Evolutionary conservation across 495 filamentous ascomycete genomes (phyloP).

Genomic region (Chaetomidium leptoderma): DNA sequence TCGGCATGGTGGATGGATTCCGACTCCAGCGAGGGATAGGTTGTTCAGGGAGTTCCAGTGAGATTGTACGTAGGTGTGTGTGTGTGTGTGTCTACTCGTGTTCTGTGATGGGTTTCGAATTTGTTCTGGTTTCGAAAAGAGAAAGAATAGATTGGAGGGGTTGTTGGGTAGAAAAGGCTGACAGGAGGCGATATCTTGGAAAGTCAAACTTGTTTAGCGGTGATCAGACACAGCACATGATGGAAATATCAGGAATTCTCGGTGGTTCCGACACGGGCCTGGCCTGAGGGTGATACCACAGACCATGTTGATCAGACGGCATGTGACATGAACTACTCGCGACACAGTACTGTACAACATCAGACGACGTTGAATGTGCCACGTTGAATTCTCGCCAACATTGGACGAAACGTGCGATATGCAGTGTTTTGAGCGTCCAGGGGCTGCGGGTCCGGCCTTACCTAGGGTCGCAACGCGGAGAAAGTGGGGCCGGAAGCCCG

Average conservation of each 20-base stretch:
- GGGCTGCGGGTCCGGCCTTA: background rate
- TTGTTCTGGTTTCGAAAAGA: background rate
- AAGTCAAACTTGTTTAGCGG: background rate
- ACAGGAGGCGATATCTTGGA: background rate
- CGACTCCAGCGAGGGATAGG: too few species aligned
- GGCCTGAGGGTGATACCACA: background rate
- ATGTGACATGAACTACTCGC: background rate
- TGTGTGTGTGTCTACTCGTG: background rate
- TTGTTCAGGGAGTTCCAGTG: too few species aligned
- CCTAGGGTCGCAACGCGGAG: background rate
- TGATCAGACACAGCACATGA: background rate
- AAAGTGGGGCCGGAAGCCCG: background rate
- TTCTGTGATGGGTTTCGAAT: background rate
- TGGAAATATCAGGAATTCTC: too few species aligned
- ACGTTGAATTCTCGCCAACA: too few species aligned
- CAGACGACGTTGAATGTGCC: background rate
- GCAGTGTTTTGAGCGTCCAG: background rate
- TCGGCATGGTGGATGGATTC: background rate
- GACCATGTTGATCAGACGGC: slow-evolving; percentile 4
- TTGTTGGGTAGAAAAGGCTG: background rate
- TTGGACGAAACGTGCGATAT: too few species aligned
- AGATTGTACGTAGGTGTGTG: too few species aligned
- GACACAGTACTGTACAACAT: background rate
- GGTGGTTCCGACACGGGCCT: background rate
- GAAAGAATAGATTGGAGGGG: background rate